phyloP scores from a whole-genome alignment of 148 eudicot genomes.

The Silene latifolia region DNA sequence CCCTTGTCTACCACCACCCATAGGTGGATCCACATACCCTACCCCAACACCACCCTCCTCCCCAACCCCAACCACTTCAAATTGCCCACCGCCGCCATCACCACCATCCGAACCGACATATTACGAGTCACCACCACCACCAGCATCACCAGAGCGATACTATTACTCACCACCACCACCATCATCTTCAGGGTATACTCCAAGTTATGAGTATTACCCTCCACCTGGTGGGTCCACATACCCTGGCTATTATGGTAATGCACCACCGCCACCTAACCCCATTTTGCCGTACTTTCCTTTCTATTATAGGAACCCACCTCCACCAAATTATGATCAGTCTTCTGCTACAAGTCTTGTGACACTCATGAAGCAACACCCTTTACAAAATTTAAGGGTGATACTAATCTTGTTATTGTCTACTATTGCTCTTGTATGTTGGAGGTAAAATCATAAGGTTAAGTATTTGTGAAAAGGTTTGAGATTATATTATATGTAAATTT shows the following conservation, averaged over 20 bases:
- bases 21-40: slow-evolving; percentile 12
- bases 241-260: slow-evolving; percentile 21
- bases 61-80: slow-evolving; percentile 17
- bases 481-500: neutral
- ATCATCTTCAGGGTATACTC: slow-evolving; percentile 17
- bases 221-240: slow-evolving; percentile 20
- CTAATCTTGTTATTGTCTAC: slow-evolving; percentile 1
- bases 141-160: slow-evolving; percentile 18
- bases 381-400: slow-evolving; percentile 2
- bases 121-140: slow-evolving; percentile 23
- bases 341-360: slow-evolving; percentile 16
- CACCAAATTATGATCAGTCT: slow-evolving; percentile 3
- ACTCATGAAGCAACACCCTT: neutral
- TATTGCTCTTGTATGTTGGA: slow-evolving; percentile 3
- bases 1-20: slow-evolving; percentile 35
- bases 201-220: slow-evolving; percentile 23
- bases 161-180: slow-evolving; percentile 30
- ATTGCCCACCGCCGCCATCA: slow-evolving; percentile 31
- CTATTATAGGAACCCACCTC: slow-evolving; percentile 27
- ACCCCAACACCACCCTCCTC: slow-evolving; percentile 22
- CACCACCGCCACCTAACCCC: slow-evolving; percentile 34
- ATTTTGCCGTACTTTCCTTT: slow-evolving; percentile 31
- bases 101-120: slow-evolving; percentile 15
- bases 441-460: neutral
- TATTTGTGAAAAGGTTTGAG: neutral